Conservation (phyloP, 495 filamentous ascomycete genomes). For the Cercophora newfieldiana region DNA sequence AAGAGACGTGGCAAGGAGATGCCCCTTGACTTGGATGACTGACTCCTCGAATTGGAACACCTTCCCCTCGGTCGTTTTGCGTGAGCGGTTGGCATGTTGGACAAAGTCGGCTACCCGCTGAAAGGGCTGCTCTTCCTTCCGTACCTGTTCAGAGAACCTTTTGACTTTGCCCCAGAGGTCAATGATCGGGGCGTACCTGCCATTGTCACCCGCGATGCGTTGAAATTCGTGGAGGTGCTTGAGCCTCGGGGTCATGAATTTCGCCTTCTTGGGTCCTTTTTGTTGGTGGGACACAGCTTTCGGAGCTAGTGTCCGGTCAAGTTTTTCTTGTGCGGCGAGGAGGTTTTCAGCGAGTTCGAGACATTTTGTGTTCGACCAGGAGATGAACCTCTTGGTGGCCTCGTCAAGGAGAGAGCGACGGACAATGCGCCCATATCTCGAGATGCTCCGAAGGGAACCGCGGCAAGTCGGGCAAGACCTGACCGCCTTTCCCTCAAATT, state of each 20-base stretch:
- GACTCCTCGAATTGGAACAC: slow-evolving; percentile 47
- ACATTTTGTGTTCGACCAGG: slow-evolving; percentile 52
- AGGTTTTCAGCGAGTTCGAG: slow-evolving; percentile 43
- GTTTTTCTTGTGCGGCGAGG: slow-evolving; percentile 12
- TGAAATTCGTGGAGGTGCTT: slow-evolving; percentile 1
- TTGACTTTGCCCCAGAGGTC: slow-evolving; percentile 44
- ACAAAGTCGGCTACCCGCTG: slow-evolving; percentile 56
- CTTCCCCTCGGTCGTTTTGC: slow-evolving; percentile 33
- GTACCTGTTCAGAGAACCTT: slow-evolving; percentile 46
- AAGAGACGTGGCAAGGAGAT: slow-evolving; percentile 52
- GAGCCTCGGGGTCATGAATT: slow-evolving; percentile 5
- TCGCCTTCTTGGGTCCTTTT: neutral
- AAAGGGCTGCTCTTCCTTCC: slow-evolving; percentile 61
- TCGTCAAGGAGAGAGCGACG: slow-evolving; percentile 65
- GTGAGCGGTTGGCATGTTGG: slow-evolving; percentile 46
- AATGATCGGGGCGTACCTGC: slow-evolving; percentile 44
- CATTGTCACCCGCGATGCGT: slow-evolving; percentile 8
- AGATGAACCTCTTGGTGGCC: slow-evolving; percentile 65
- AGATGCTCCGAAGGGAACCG: slow-evolving; percentile 59
- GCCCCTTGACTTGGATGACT: slow-evolving; percentile 49
- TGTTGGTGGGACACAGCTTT: neutral
- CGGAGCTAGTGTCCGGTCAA: neutral
- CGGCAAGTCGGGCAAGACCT: slow-evolving; percentile 66
- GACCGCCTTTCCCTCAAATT: slow-evolving; percentile 28
- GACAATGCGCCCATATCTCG: slow-evolving; percentile 67